Conservation (phyloP, 2,329 filamentous ascomycete genomes). For the Curvularia spicifera region DNA sequence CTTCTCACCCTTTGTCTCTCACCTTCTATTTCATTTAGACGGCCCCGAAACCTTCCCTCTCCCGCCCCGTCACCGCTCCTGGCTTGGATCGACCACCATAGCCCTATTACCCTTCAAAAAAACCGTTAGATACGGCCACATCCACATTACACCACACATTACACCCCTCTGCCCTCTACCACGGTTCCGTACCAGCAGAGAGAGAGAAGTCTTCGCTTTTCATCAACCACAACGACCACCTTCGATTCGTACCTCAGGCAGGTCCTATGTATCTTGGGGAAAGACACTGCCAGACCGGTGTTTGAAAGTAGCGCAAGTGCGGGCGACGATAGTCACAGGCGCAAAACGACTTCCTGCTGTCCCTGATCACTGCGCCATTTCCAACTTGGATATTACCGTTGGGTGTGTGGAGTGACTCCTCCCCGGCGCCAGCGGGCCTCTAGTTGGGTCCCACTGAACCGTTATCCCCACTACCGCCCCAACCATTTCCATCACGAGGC, state of each 20-base stretch:
- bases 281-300: conserved; percentile 11
- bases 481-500: conserved; percentile 7
- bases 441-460: conserved; percentile 15
- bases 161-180: conserved; percentile 17
- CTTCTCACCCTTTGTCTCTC: conserved; percentile 17
- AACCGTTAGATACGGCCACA: conserved; percentile 19
- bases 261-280: conserved; percentile 11
- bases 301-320: conserved; percentile 6
- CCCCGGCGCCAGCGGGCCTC: conserved; percentile 10
- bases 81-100: conserved; percentile 23
- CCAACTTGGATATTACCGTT: conserved; percentile 2
- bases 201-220: not conserved
- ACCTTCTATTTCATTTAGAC: conserved; percentile 12
- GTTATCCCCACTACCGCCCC: conserved; percentile 10
- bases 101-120: conserved; percentile 17
- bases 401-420: conserved; percentile 14
- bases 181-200: conserved; percentile 27
- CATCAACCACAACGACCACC: conserved; percentile 7
- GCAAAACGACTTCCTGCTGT: conserved; percentile 5
- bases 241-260: conserved; percentile 1
- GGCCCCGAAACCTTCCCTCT: conserved; percentile 10
- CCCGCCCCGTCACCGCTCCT: conserved; percentile 13
- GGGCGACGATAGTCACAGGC: conserved; percentile 1
- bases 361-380: conserved; percentile 16
- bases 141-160: conserved; percentile 5